These are phyloP conservation scores for Psilocybe tampanensis DNA, from an alignment of 768 basidiomycete genomes.

Conservation along the genomic window DNA sequence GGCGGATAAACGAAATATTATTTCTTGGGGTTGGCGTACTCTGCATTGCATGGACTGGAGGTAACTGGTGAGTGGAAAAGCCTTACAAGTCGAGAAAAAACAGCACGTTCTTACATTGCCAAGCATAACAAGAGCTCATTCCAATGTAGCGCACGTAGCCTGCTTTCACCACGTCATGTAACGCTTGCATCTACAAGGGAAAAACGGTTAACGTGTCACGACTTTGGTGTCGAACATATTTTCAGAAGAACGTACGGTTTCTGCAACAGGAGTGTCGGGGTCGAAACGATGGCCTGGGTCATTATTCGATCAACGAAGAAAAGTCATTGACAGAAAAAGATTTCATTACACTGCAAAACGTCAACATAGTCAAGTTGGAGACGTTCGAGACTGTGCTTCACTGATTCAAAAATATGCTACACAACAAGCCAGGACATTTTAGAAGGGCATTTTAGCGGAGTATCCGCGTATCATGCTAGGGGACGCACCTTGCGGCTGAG, in stretches of 20 bases:
- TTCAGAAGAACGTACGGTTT: conserved; percentile 44
- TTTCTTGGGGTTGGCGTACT: conserved; percentile 32
- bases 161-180: conserved; percentile 66
- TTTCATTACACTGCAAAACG: conserved; percentile 56
- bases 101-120: conserved; percentile 56
- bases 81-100: no score
- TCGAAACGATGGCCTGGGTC: conserved; percentile 56
- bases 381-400: conserved; percentile 63
- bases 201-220: no score
- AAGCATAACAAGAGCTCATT: conserved; percentile 58
- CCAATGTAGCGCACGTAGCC: conserved; percentile 67
- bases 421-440: neutral
- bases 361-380: conserved; percentile 80
- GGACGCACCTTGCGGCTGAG: conserved; percentile 33
- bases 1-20: no score
- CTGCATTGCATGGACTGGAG: conserved; percentile 57
- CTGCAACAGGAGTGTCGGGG: conserved; percentile 57
- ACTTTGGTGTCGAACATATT: no score
- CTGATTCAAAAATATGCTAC: conserved; percentile 70
- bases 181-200: conserved; percentile 62
- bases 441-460: no score
- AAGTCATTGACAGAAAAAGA: neutral
- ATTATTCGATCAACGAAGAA: conserved; percentile 18
- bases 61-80: no score
- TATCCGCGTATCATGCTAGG: no score